These are phyloP conservation scores for Cadophora gregata DNA, from an alignment of 2,329 filamentous ascomycete species.

Conservation along the genomic window DNA sequence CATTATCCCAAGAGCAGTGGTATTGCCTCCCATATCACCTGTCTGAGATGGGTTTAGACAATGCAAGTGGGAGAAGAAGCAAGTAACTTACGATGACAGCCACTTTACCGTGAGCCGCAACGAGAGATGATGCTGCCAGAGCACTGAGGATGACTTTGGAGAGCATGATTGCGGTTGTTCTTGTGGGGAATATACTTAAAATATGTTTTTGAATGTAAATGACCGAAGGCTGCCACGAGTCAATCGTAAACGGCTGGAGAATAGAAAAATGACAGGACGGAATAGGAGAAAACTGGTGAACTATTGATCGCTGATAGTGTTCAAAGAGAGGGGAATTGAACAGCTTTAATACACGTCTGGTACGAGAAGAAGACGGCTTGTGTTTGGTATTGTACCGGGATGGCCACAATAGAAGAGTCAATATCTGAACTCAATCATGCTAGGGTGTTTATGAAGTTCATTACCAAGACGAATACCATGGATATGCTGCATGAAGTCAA, in stretches of 20 bases:
- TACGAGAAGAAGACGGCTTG: not conserved
- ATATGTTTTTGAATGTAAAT: conserved; percentile 25
- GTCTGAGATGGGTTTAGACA: conserved; percentile 41
- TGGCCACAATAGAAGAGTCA: not conserved
- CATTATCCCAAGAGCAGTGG: conserved; percentile 50
- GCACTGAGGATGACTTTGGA: conserved; percentile 38
- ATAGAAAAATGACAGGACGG: conserved; percentile 30
- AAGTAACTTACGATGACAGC: conserved; percentile 42
- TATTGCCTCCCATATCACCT: conserved; percentile 50
- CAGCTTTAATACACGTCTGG: conserved; percentile 39
- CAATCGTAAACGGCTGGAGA: conserved; percentile 41
- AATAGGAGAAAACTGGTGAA: conserved; percentile 32
- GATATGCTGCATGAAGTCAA: not conserved
- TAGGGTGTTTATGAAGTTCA: not conserved
- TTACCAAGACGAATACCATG: not conserved
- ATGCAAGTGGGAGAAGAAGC: not conserved
- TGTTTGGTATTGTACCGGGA: not conserved
- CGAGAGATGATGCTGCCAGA: conserved; percentile 60
- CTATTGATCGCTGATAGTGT: conserved; percentile 42
- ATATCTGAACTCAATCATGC: not conserved
- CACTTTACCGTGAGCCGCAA: conserved; percentile 66
- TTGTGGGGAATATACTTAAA: conserved; percentile 12
- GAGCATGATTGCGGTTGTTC: conserved; percentile 35
- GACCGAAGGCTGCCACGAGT: conserved; percentile 41
- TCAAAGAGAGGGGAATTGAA: conserved; percentile 32